Conservation (phyloP, 441 rosid species). For the Populus hybrid region DNA sequence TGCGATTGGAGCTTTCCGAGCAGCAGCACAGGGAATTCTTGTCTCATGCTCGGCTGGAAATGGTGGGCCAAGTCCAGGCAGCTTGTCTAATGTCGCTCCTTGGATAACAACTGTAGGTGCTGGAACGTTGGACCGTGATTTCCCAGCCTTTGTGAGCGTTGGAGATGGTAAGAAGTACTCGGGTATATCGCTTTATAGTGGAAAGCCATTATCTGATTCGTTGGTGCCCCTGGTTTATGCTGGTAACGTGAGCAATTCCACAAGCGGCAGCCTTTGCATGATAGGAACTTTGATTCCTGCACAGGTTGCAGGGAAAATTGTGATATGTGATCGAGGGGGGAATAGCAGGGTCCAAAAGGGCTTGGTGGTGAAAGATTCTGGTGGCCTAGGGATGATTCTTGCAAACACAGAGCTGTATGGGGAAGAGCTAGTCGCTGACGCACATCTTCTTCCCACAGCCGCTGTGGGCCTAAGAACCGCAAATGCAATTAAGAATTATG, state of each 20-base stretch:
- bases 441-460: constrained; percentile 51
- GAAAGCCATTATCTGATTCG: constrained; percentile 27
- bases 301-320: constrained; percentile 51
- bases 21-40: constrained; percentile 40
- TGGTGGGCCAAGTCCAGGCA: constrained; percentile 34
- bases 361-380: constrained; percentile 42
- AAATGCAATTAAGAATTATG: constrained; percentile 32
- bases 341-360: constrained; percentile 44
- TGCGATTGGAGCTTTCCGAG: constrained; percentile 50
- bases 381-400: constrained; percentile 53
- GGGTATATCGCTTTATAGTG: constrained; percentile 41
- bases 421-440: constrained; percentile 53
- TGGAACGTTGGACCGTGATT: too few relatives aligned
- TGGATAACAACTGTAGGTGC: too few relatives aligned
- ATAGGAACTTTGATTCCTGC: constrained; percentile 28
- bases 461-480: constrained; percentile 39
- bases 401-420: constrained; percentile 42
- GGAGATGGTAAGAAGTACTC: constrained; percentile 40
- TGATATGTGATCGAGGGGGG: constrained; percentile 54
- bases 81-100: constrained; percentile 44
- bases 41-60: constrained; percentile 59
- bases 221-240: constrained; percentile 35
- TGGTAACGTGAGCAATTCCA: constrained; percentile 31
- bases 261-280: constrained; percentile 39
- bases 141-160: constrained; percentile 43